phyloP scores from a whole-genome alignment of 2,329 filamentous ascomycete species.

The Sclerotinia borealis region DNA sequence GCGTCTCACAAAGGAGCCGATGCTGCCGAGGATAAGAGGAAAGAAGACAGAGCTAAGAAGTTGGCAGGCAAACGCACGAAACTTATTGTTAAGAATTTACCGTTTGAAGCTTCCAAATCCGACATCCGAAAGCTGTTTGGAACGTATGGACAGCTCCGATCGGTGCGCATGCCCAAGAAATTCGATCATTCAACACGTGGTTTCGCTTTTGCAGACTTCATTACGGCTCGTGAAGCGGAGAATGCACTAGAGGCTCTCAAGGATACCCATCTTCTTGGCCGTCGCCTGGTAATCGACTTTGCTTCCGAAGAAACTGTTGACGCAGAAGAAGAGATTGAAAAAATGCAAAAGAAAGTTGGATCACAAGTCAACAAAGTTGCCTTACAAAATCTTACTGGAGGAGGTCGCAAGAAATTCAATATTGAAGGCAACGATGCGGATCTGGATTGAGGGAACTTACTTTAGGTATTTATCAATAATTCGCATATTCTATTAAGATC shows the following conservation, averaged over 20 bases:
- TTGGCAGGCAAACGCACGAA: constrained; percentile 72
- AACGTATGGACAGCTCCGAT: constrained; percentile 85
- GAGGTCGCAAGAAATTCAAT: constrained; percentile 82
- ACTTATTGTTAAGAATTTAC: constrained; percentile 96
- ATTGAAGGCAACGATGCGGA: constrained; percentile 63
- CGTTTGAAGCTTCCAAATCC: constrained; percentile 91
- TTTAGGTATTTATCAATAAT: constrained; percentile 22
- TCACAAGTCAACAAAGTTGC: constrained; percentile 87
- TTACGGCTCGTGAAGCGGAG: constrained; percentile 79
- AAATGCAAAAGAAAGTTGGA: constrained; percentile 94
- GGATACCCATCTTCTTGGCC: constrained; percentile 88
- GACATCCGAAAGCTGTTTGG: constrained; percentile 82
- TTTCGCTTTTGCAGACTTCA: constrained; percentile 95
- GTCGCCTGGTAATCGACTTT: constrained; percentile 85
- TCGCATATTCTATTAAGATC: constrained; percentile 10
- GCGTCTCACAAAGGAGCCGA: constrained; percentile 82
- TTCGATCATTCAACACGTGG: constrained; percentile 84
- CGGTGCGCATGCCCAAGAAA: constrained; percentile 91
- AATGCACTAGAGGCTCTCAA: constrained; percentile 87
- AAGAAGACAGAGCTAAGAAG: constrained; percentile 79
- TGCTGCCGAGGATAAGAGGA: constrained; percentile 78
- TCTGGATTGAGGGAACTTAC: constrained; percentile 35
- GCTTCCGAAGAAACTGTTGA: constrained; percentile 83
- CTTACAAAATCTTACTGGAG: constrained; percentile 78
- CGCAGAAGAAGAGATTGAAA: constrained; percentile 90